Evolutionary conservation across 169 alveolate genomes (phyloP).

Genomic region (Haemoproteus tartakovskyi): DNA sequence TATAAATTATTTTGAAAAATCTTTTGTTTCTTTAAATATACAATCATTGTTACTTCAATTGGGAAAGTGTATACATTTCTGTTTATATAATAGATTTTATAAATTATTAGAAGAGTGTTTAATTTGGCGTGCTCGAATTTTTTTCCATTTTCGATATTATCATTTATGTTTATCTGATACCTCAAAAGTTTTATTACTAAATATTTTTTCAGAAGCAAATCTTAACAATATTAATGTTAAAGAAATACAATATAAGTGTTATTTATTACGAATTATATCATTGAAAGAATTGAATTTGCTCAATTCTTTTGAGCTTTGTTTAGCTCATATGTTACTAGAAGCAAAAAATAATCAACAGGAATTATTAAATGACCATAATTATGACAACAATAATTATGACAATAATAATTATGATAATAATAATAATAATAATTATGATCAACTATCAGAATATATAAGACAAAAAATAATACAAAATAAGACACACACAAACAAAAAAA

Average conservation of each 20-base stretch:
- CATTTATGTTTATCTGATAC: constrained; percentile 23
- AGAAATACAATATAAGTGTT: background rate
- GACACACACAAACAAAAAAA: background rate
- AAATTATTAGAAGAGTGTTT: constrained; percentile 12
- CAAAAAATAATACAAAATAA: background rate
- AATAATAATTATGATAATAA: background rate
- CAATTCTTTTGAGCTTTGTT: constrained; percentile 1
- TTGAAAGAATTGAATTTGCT: constrained; percentile 10
- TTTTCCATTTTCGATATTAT: constrained; percentile 6
- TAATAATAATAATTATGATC: background rate
- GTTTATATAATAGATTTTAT: constrained; percentile 25
- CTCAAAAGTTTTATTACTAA: constrained; percentile 19
- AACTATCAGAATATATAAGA: background rate
- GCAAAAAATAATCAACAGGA: background rate
- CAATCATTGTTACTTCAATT: background rate
- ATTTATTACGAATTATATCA: background rate
- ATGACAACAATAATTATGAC: background rate
- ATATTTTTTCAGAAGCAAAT: constrained; percentile 5
- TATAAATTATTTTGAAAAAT: background rate
- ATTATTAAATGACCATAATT: background rate
- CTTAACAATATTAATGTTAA: background rate
- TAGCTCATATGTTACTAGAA: constrained; percentile 1
- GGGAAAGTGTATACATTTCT: constrained; percentile 9
- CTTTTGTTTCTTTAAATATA: background rate
- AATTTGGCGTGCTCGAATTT: constrained; percentile 51